A percentile compares a stretch with the other conserved stretches of the same genome.
Evolutionary conservation across 306 rosid genomes (phyloP).

Genomic region (Vigna reflexopilosa): DNA sequence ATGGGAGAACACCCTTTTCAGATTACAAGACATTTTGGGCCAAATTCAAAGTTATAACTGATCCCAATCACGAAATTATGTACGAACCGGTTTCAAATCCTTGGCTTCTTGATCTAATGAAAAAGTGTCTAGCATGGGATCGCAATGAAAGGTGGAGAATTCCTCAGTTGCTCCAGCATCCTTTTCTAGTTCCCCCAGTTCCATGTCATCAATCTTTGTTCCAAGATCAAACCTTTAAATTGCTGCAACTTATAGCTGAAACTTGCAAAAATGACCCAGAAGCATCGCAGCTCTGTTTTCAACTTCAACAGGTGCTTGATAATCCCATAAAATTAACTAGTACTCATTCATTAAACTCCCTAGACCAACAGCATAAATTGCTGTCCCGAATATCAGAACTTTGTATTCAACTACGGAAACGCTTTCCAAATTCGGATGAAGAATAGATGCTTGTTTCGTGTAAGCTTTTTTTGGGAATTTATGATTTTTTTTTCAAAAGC

Average conservation of each 20-base stretch:
- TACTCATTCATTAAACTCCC: constrained; percentile 53
- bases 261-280: constrained; percentile 60
- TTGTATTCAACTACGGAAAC: constrained; percentile 57
- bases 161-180: constrained; percentile 89
- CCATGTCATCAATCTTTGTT: constrained; percentile 49
- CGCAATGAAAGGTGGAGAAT: constrained; percentile 94
- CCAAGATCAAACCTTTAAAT: constrained; percentile 57
- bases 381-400: constrained; percentile 65
- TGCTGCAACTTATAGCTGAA: constrained; percentile 64
- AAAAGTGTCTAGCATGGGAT: constrained; percentile 92
- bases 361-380: constrained; percentile 57
- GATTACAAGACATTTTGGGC: constrained; percentile 96
- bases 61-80: constrained; percentile 76
- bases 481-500: not conserved
- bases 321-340: constrained; percentile 52
- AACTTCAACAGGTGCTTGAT: constrained; percentile 63
- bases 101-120: constrained; percentile 96
- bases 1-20: constrained; percentile 90
- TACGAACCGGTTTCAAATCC: constrained; percentile 77
- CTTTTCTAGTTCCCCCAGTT: constrained; percentile 84
- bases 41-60: constrained; percentile 91
- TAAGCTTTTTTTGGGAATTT: not conserved
- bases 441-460: not conserved
- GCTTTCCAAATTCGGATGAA: constrained; percentile 47
- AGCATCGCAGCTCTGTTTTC: constrained; percentile 62